These are phyloP conservation scores for Aspergillus fumigatiaffinis DNA, from an alignment of 2,329 filamentous ascomycete genomes.

Conservation along the genomic window DNA sequence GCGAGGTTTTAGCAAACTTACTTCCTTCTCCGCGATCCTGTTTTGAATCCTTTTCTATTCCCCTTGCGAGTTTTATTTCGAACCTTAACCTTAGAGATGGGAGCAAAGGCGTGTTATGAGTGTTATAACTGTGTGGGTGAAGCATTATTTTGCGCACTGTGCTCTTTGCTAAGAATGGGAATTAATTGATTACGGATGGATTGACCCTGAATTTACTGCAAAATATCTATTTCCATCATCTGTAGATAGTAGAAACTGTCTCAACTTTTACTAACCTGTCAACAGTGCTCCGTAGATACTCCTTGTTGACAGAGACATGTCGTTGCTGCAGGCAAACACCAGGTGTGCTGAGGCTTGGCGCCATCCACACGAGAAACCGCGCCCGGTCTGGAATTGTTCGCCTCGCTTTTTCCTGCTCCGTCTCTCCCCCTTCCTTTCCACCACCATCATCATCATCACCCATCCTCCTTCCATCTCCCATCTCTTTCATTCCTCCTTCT, in stretches of 20 bases:
- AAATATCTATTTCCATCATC: background rate
- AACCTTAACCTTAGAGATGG: background rate
- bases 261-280: background rate
- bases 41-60: constrained; percentile 13
- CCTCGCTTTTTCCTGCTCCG: constrained; percentile 4
- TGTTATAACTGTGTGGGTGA: background rate
- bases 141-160: background rate
- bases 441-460: constrained; percentile 10
- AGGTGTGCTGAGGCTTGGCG: background rate
- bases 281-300: no score
- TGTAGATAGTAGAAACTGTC: background rate
- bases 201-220: background rate
- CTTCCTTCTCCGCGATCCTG: constrained; percentile 5
- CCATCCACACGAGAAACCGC: constrained; percentile 6
- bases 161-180: background rate
- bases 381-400: constrained; percentile 6
- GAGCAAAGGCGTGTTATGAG: constrained; percentile 1
- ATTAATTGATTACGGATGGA: background rate
- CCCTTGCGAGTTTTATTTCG: constrained; percentile 4
- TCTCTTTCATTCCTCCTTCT: constrained; percentile 7
- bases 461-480: constrained; percentile 6
- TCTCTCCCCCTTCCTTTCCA: constrained; percentile 17
- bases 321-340: background rate
- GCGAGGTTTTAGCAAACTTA: background rate
- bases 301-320: no score